Conservation (phyloP, 345 rosid genomes). For the Boechera retrofracta region DNA sequence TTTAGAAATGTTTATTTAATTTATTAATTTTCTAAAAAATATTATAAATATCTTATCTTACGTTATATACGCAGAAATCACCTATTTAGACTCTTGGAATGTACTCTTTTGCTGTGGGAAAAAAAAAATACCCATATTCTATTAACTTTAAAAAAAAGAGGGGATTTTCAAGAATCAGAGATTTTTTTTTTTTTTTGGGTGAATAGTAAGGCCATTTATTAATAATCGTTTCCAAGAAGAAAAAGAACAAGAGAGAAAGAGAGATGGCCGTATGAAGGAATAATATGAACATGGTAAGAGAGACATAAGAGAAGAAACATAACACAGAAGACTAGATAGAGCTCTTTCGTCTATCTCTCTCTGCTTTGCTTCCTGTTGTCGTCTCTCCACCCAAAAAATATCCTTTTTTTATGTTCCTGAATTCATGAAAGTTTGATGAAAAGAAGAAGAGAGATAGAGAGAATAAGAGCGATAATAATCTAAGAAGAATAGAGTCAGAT, state of each 20-base stretch:
- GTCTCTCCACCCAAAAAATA: conserved; percentile 32
- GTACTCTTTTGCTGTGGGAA: too few relatives aligned
- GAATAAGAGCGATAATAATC: conserved; percentile 13
- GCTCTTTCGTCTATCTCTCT: conserved; percentile 26
- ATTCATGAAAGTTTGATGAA: conserved; percentile 37
- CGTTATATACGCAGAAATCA: too few relatives aligned
- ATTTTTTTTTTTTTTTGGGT: neutral
- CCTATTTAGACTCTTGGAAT: too few relatives aligned
- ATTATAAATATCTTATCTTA: too few relatives aligned
- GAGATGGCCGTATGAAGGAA: conserved; percentile 39
- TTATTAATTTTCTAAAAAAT: too few relatives aligned
- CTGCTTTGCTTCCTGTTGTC: conserved; percentile 29
- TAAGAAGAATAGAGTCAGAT: conserved; percentile 24
- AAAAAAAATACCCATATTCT: neutral
- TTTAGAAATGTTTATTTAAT: too few relatives aligned
- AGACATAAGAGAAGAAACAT: conserved; percentile 45
- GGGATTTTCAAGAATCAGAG: neutral
- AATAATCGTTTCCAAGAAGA: conserved; percentile 3
- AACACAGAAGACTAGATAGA: conserved; percentile 28
- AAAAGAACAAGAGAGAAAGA: neutral
- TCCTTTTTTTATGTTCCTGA: conserved; percentile 32
- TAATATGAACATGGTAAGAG: conserved; percentile 43
- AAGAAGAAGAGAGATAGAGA: conserved; percentile 25
- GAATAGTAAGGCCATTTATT: conserved; percentile 44
- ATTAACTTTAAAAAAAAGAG: neutral